A percentile compares a stretch with the other conserved stretches of the same genome.
Evolutionary conservation across 1,284 basidiomycete genomes (phyloP).

Genomic region (Irpex lacteus): DNA sequence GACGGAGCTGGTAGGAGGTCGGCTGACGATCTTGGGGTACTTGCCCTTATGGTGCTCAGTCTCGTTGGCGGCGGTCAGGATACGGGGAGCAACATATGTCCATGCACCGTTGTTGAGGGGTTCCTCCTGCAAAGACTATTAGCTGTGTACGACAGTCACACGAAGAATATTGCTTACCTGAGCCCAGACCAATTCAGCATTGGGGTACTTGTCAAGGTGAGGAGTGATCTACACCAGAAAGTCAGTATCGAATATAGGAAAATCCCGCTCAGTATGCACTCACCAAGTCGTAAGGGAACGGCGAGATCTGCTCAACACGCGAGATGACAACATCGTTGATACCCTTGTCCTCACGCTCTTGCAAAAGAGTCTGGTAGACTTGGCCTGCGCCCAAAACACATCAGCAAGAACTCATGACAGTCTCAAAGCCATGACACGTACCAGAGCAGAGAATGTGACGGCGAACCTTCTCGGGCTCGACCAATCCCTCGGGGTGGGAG

Average conservation of each 20-base stretch:
- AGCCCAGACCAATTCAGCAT: slow-evolving; percentile 89
- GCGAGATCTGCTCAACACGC: slow-evolving; percentile 91
- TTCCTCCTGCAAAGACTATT: slow-evolving; percentile 53
- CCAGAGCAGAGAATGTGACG: slow-evolving; percentile 89
- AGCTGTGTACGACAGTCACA: no score
- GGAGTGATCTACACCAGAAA: slow-evolving; percentile 60
- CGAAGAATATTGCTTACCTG: slow-evolving; percentile 39
- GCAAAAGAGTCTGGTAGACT: slow-evolving; percentile 88
- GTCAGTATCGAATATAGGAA: background rate
- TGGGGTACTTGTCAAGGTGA: slow-evolving; percentile 94
- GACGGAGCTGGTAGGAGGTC: slow-evolving; percentile 85
- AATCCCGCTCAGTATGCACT: slow-evolving; percentile 20
- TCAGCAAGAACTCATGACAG: background rate
- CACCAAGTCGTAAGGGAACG: slow-evolving; percentile 93
- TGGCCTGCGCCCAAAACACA: slow-evolving; percentile 56
- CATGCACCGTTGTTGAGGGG: slow-evolving; percentile 93
- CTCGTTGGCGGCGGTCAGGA: slow-evolving; percentile 79
- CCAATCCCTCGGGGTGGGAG: slow-evolving; percentile 67
- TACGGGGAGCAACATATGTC: slow-evolving; percentile 89
- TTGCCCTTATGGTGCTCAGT: slow-evolving; percentile 91
- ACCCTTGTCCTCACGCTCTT: slow-evolving; percentile 86
- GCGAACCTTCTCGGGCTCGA: slow-evolving; percentile 82
- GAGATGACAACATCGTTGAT: slow-evolving; percentile 94
- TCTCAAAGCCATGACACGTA: slow-evolving; percentile 21
- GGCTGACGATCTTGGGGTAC: slow-evolving; percentile 83